phyloP scores from a whole-genome alignment of 768 basidiomycete species.

The Lactarius sanguifluus region DNA sequence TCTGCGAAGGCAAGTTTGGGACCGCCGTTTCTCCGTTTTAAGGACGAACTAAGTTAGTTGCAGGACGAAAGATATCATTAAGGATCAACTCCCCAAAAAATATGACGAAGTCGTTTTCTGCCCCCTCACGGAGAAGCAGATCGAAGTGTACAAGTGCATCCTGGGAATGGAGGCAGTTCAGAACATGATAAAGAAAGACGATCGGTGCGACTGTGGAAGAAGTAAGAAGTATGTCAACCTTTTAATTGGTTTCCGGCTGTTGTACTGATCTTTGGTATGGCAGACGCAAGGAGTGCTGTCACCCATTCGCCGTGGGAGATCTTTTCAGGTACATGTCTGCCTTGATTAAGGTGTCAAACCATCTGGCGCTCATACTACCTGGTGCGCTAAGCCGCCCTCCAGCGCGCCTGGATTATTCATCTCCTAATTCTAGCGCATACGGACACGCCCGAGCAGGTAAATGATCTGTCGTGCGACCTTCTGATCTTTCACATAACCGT shows the following conservation, averaged over 20 bases:
- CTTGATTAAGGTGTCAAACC: conserved; percentile 87
- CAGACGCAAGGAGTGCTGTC: conserved; percentile 61
- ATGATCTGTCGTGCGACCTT: conserved; percentile 5
- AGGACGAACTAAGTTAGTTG: conserved; percentile 10
- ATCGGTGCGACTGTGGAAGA: conserved; percentile 71
- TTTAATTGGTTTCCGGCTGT: not conserved
- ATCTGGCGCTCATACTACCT: conserved; percentile 82
- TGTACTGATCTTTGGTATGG: conserved; percentile 36
- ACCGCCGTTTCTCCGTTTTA: not conserved
- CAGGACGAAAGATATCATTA: conserved; percentile 77
- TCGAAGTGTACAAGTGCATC: conserved; percentile 69
- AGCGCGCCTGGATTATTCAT: not conserved
- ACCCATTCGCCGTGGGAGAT: conserved; percentile 45
- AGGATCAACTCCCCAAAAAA: conserved; percentile 82
- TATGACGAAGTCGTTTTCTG: conserved; percentile 92
- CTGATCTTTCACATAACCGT: conserved; percentile 2
- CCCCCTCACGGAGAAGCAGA: conserved; percentile 72
- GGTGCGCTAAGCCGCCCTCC: conserved; percentile 41
- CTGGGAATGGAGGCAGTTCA: conserved; percentile 65
- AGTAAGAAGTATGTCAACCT: conserved; percentile 46
- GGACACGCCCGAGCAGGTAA: conserved; percentile 69
- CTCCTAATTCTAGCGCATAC: conserved; percentile 49
- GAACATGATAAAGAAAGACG: conserved; percentile 68
- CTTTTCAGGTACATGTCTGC: conserved; percentile 78
- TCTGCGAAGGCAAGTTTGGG: conserved; percentile 58